Evolutionary conservation across 805 yeast genomes (phyloP), one percentile per base, ranked within the genome.

Genomic region (Allodekkera sacchari): DNA sequence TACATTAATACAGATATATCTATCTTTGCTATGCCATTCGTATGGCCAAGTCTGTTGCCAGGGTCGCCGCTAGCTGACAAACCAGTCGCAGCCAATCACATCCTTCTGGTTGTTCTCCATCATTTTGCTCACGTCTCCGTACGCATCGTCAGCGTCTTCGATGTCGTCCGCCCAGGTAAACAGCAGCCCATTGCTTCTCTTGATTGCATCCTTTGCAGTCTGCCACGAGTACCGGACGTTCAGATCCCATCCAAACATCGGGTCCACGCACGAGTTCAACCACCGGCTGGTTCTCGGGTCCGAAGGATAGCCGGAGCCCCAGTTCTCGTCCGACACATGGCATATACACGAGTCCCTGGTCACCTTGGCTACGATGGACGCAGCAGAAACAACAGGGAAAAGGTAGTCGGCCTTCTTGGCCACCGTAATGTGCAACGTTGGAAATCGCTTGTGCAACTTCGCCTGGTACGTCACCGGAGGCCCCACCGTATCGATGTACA

Each of bases 401-500:
- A 85, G 51, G 13, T 96, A 77, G 61, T 92, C 99, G 0, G 98
- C 98, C 51, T 92, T 92, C 50, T 92, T 92, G 7, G 95, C 74
- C 6, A 92, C 98, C 0, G 85, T 80, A 9, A 43, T 30, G 10
- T 33, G 32, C 15, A 83, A 58, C 0, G 50, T 55, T 0, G 96
- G 96, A 48, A 92, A 92, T 34, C 70, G 56, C 18, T 54, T 55
- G 35, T 73, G 68, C 30, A 92, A 62, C 54, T 89, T 92, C 23
- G 67, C 71, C 48, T 83, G 94, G 53, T 92, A 92, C 22, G 79
- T 63, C 1, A 57, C 71, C 10, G 98, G 97, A 1, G 97, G 96
- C 0, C 99, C 99, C 25, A 92, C 98, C 0, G 99, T 92, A 53
- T 92, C 99, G 5, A 92, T 88, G 53, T 70, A 92, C 0, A 88